A percentile compares a stretch with the other conserved stretches of the same genome.
These are phyloP conservation scores for Neurospora sp. DNA, from an alignment of 2,329 filamentous ascomycete species.

Conservation along the genomic window DNA sequence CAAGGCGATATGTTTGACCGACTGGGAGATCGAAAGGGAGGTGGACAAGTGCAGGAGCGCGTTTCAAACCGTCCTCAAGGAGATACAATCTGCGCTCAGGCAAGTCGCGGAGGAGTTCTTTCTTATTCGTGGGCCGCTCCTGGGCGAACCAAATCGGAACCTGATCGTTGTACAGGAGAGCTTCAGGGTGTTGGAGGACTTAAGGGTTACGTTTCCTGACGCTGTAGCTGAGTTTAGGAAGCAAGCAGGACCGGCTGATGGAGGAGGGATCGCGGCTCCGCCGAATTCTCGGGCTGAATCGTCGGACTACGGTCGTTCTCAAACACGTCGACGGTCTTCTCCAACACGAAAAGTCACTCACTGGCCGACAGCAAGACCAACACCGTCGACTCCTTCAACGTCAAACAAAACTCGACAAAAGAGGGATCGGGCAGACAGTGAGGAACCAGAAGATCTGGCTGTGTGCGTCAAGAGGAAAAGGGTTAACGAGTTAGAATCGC, in stretches of 20 bases:
- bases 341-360: no score
- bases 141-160: background rate
- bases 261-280: background rate
- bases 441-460: background rate
- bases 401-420: background rate
- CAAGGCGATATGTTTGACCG: background rate
- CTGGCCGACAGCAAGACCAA: no score
- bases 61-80: background rate
- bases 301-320: no score
- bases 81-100: background rate
- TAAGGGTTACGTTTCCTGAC: background rate
- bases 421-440: background rate
- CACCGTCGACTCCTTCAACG: no score
- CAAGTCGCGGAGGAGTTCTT: background rate
- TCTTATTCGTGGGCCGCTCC: background rate
- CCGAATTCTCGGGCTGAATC: background rate
- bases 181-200: background rate
- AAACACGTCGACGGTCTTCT: no score
- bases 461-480: background rate
- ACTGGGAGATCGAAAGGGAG: background rate
- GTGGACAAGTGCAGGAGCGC: background rate
- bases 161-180: background rate
- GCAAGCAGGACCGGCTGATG: background rate
- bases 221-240: background rate
- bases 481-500: no score